Percentiles rank a stretch among this genome's conserved stretches.
Evolutionary conservation across 2,329 filamentous ascomycete species (phyloP).

Genomic region (Ophiocordyceps australis): DNA sequence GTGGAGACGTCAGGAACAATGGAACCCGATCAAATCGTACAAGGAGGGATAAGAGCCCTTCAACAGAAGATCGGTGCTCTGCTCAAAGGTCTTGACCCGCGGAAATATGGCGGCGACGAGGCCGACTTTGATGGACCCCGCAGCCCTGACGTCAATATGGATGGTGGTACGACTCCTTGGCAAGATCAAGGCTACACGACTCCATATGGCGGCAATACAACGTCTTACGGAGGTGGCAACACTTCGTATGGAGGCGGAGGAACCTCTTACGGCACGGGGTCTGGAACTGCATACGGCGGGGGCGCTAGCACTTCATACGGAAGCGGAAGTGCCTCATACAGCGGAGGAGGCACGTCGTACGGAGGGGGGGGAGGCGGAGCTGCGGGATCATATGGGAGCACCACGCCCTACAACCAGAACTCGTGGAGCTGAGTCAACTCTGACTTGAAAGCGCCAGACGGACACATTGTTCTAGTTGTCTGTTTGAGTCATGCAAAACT

Average conservation of each 20-base stretch:
- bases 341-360: slow-evolving; percentile 28
- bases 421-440: slow-evolving; percentile 27
- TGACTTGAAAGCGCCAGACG: too few relatives aligned
- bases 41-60: slow-evolving; percentile 72
- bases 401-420: slow-evolving; percentile 26
- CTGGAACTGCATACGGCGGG: slow-evolving; percentile 49
- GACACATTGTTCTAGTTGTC: too few relatives aligned
- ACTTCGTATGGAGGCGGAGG: slow-evolving; percentile 48
- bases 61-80: slow-evolving; percentile 80
- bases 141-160: slow-evolving; percentile 45
- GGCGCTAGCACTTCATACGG: slow-evolving; percentile 20
- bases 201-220: slow-evolving; percentile 41
- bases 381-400: too few relatives aligned
- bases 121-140: slow-evolving; percentile 45
- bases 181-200: slow-evolving; percentile 51
- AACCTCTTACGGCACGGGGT: too few relatives aligned
- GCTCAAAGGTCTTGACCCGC: slow-evolving; percentile 36
- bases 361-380: too few relatives aligned
- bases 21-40: slow-evolving; percentile 76
- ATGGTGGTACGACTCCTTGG: slow-evolving; percentile 35
- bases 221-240: slow-evolving; percentile 45
- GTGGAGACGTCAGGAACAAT: slow-evolving; percentile 79
- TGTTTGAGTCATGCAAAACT: too few relatives aligned
- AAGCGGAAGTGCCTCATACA: slow-evolving; percentile 41
- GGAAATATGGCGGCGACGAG: slow-evolving; percentile 32